A percentile compares a stretch with the other conserved stretches of the same genome.
Evolutionary conservation across 2,329 filamentous ascomycete species (phyloP).

Genomic region (Eutypa lata): DNA sequence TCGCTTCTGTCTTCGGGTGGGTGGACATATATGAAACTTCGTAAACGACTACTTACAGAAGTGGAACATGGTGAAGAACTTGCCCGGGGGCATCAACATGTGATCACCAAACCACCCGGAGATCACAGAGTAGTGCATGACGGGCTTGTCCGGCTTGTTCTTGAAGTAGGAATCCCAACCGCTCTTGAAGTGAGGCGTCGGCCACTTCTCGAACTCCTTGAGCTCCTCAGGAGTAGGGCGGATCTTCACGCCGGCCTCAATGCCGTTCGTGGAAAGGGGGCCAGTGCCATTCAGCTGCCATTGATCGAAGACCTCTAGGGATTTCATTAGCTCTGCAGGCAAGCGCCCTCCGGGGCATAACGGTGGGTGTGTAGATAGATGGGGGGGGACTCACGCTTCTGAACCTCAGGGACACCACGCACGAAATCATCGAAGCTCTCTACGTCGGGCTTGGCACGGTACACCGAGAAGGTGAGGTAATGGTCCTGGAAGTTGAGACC

Average conservation of each 20-base stretch:
- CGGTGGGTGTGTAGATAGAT: too few species aligned
- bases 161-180: conserved; percentile 83
- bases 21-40: too few species aligned
- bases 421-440: conserved; percentile 81
- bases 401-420: conserved; percentile 67
- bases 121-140: conserved; percentile 82
- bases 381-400: conserved; percentile 57
- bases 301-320: conserved; percentile 63
- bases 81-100: conserved; percentile 66
- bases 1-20: too few species aligned
- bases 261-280: conserved; percentile 73
- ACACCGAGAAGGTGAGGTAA: conserved; percentile 68
- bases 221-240: conserved; percentile 68
- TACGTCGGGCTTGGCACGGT: conserved; percentile 68
- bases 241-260: conserved; percentile 77
- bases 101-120: conserved; percentile 62
- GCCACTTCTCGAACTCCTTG: conserved; percentile 67
- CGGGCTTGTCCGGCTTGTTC: conserved; percentile 79
- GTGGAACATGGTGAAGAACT: conserved; percentile 83
- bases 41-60: conserved; percentile 72
- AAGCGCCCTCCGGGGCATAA: background rate
- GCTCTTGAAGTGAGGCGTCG: conserved; percentile 68
- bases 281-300: conserved; percentile 80
- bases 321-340: conserved; percentile 7
- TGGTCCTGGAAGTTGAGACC: conserved; percentile 77